Evolutionary conservation across 768 basidiomycete genomes (phyloP).

Genomic region (Boletus reticuloceps): DNA sequence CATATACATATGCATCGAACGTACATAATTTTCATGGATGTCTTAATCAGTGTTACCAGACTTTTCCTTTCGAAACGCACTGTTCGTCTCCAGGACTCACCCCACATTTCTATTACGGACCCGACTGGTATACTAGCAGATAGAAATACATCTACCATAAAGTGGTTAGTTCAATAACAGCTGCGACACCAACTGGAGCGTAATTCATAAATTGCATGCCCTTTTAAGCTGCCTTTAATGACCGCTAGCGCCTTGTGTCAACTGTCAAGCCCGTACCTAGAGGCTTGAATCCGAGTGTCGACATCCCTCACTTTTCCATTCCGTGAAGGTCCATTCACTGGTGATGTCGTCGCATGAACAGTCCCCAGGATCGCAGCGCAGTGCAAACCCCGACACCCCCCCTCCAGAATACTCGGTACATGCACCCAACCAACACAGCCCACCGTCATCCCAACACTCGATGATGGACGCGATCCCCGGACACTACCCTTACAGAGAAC

Average conservation of each 20-base stretch:
- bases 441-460: slow-evolving; percentile 19
- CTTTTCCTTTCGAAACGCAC: background rate
- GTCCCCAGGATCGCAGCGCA: slow-evolving; percentile 15
- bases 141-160: background rate
- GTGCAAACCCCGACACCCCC: slow-evolving; percentile 26
- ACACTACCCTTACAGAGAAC: slow-evolving; percentile 11
- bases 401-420: slow-evolving; percentile 29
- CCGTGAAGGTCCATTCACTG: background rate
- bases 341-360: slow-evolving; percentile 15
- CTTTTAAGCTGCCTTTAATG: background rate
- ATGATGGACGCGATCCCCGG: slow-evolving; percentile 11
- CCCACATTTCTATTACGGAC: background rate
- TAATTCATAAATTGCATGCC: background rate
- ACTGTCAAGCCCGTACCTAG: background rate
- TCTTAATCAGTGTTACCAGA: background rate
- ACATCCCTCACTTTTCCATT: background rate
- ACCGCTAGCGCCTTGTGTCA: background rate
- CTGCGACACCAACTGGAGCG: background rate
- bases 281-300: background rate
- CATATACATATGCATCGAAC: background rate
- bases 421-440: slow-evolving; percentile 11
- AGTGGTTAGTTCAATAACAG: background rate
- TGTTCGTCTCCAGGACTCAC: background rate
- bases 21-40: background rate
- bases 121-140: background rate